Percentiles rank a stretch among this genome's conserved stretches.
Evolutionary conservation across 1,139 yeast genomes (phyloP).

Genomic region (Nakaseomyces sp.): DNA sequence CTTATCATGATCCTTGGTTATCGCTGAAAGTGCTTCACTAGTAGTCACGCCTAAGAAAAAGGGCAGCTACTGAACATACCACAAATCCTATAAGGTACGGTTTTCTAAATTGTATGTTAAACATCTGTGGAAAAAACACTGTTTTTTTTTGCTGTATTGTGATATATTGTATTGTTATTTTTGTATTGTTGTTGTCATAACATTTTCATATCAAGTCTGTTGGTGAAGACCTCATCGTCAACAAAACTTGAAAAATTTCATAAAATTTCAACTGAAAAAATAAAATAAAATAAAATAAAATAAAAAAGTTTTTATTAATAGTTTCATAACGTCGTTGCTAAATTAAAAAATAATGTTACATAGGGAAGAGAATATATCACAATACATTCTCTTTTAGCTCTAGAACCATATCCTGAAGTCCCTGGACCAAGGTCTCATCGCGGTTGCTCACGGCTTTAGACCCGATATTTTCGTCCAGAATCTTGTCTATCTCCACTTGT

Average conservation of each 20-base stretch:
- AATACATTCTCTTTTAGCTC: constrained; percentile 17
- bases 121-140: background rate
- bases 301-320: constrained; percentile 13
- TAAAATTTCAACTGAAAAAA: constrained; percentile 17
- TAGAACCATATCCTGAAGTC: constrained; percentile 24
- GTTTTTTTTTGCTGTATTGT: background rate
- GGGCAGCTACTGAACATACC: constrained; percentile 13
- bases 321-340: background rate
- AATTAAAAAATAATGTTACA: no score
- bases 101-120: constrained; percentile 10
- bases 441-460: constrained; percentile 15
- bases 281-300: constrained; percentile 20
- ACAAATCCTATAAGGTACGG: constrained; percentile 19
- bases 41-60: constrained; percentile 31
- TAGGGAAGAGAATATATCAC: background rate
- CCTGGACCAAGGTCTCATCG: constrained; percentile 23
- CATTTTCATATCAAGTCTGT: no score
- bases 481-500: constrained; percentile 18
- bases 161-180: no score
- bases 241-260: constrained; percentile 8
- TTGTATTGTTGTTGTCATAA: no score
- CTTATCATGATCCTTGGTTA: constrained; percentile 45
- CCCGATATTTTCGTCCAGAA: constrained; percentile 23
- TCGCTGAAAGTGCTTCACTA: constrained; percentile 39
- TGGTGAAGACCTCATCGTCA: background rate